Evolutionary conservation across 192 early-diverging fungal species (phyloP), one percentile per base, ranked within the genome.

Genomic region (Coemansia furcata): DNA sequence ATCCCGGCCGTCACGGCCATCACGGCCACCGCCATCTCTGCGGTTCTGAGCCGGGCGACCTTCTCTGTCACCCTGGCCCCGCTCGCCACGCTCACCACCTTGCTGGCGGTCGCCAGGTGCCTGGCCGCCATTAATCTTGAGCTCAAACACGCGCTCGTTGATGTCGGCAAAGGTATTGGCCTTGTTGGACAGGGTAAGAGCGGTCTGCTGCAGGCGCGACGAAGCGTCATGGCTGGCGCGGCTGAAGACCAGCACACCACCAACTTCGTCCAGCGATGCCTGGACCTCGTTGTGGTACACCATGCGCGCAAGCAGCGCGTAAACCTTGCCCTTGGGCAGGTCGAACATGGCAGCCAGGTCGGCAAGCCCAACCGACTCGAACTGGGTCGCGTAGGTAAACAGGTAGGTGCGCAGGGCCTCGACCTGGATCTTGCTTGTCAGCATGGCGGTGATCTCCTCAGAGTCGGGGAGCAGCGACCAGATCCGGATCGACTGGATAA

Each of bases 371-470:
- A 99, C 76, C 1, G 95, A 91, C 57, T 94, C 91, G 80, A 96
- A 98, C 84, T 93, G 89, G 11, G 91, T 88, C 30, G 94, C 86
- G 84, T 93, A 95, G 36, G 93, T 90, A 78, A 98, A 97, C 67
- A 99, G 80, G 80, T 95, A 99, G 32, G 96, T 98, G 65, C 95
- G 93, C 63, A 99, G 87, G 30, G 91, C 94, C 79, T 97, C 95
- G 76, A 96, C 90, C 82, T 99, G 92, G 80, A 98, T 97, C 84
- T 95, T 94, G 59, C 78, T 68, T 38, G 87, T 85, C 46, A 99
- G 84, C 92, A 97, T 96, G 15, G 88, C 88, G 84, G 95, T 96
- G 87, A 98, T 94, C 63, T 87, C 74, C n/a, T 90, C 85, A 32
- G 85, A 78, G 38, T 90, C 86, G 23, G 70, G 70, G 84, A 97